phyloP scores from a whole-genome alignment of 768 basidiomycete species.

The Boletus rufocinnamomeus region DNA sequence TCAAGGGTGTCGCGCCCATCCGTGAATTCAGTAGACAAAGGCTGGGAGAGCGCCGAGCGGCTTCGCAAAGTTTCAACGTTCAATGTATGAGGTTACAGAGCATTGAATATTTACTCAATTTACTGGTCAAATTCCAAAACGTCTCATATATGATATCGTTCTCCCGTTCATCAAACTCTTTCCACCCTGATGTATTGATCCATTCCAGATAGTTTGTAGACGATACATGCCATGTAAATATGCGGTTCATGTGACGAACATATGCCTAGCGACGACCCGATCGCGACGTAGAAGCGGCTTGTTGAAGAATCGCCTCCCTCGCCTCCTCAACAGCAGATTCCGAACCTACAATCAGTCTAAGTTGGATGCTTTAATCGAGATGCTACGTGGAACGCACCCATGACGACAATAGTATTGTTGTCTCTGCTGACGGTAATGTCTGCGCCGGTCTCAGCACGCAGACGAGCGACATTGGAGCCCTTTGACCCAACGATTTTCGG shows the following conservation, averaged over 20 bases:
- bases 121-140: too few relatives aligned
- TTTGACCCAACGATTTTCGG: conserved; percentile 92
- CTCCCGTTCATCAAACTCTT: background rate
- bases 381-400: conserved; percentile 50
- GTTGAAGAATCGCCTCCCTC: conserved; percentile 73
- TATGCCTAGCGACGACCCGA: conserved; percentile 24
- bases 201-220: conserved; percentile 31
- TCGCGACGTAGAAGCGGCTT: conserved; percentile 40
- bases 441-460: conserved; percentile 86
- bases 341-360: conserved; percentile 49
- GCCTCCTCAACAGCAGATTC: conserved; percentile 69
- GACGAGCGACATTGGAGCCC: conserved; percentile 85
- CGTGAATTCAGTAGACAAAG: background rate
- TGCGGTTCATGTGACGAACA: conserved; percentile 10
- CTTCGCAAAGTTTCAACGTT: background rate
- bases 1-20: background rate
- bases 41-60: background rate
- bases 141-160: too few relatives aligned
- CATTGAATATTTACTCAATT: too few relatives aligned
- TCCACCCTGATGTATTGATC: conserved; percentile 11
- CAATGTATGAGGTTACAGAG: too few relatives aligned
- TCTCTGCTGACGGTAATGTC: conserved; percentile 92
- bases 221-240: conserved; percentile 32
- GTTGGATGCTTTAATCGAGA: conserved; percentile 1
- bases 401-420: conserved; percentile 82